These are phyloP conservation scores for Coniochaeta sp. DNA, from an alignment of 2,329 filamentous ascomycete genomes.

Conservation along the genomic window DNA sequence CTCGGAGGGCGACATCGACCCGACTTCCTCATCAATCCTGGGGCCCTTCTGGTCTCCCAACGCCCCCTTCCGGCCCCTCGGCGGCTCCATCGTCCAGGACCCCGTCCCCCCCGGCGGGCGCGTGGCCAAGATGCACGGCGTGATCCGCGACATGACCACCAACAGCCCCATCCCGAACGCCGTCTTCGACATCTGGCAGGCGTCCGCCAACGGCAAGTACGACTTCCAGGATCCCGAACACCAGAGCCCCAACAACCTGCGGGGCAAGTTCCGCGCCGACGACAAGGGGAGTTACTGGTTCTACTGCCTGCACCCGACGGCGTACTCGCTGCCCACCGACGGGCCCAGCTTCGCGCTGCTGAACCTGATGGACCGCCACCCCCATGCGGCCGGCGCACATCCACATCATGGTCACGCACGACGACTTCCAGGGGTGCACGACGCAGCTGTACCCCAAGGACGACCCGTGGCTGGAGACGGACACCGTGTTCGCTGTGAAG, in stretches of 20 bases:
- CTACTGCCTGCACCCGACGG: slow-evolving; percentile 48
- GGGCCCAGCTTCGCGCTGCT: slow-evolving; percentile 48
- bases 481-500: slow-evolving; percentile 32
- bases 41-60: slow-evolving; percentile 79
- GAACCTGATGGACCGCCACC: slow-evolving; percentile 44
- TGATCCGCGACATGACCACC: slow-evolving; percentile 46
- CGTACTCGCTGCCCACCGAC: slow-evolving; percentile 30
- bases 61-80: slow-evolving; percentile 63
- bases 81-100: slow-evolving; percentile 53
- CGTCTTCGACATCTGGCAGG: slow-evolving; percentile 72
- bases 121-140: slow-evolving; percentile 58
- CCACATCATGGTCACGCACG: slow-evolving; percentile 43
- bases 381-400: slow-evolving; percentile 53
- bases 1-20: slow-evolving; percentile 35
- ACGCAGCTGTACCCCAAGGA: slow-evolving; percentile 61
- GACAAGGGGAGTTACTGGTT: slow-evolving; percentile 52
- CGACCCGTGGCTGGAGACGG: slow-evolving; percentile 44
- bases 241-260: slow-evolving; percentile 55
- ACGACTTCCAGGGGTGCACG: slow-evolving; percentile 53
- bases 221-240: slow-evolving; percentile 64
- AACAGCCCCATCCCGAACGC: slow-evolving; percentile 58
- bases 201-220: slow-evolving; percentile 61
- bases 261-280: slow-evolving; percentile 59
- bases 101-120: slow-evolving; percentile 40
- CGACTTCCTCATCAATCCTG: slow-evolving; percentile 71